phyloP scores from a whole-genome alignment of 2,329 filamentous ascomycete species.

The Apiospora aurea region DNA sequence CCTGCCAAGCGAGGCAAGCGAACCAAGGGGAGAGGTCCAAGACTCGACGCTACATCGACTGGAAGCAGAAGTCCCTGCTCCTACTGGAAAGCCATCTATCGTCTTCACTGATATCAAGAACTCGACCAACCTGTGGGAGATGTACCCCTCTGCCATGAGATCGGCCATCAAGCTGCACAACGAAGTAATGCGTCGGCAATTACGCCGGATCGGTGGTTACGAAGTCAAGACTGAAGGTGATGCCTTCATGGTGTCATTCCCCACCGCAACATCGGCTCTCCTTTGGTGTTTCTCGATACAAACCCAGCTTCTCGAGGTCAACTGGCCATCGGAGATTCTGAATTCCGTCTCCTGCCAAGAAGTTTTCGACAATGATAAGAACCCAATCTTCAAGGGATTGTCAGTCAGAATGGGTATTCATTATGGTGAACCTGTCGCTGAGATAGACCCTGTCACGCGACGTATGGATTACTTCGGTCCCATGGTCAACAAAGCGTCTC shows the following conservation, averaged over 20 bases:
- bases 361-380: slow-evolving; percentile 81
- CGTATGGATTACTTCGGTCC: slow-evolving; percentile 99
- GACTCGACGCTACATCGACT: slow-evolving; percentile 89
- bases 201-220: slow-evolving; percentile 93
- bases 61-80: slow-evolving; percentile 89
- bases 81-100: slow-evolving; percentile 88
- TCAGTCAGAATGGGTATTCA: slow-evolving; percentile 98
- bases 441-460: slow-evolving; percentile 93
- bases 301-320: slow-evolving; percentile 82
- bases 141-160: slow-evolving; percentile 92
- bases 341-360: slow-evolving; percentile 86
- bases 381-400: slow-evolving; percentile 89
- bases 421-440: slow-evolving; percentile 92
- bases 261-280: slow-evolving; percentile 91
- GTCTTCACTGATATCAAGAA: slow-evolving; percentile 99
- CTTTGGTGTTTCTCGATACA: slow-evolving; percentile 98
- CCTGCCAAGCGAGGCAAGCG: slow-evolving; percentile 68
- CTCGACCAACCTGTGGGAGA: slow-evolving; percentile 95
- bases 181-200: slow-evolving; percentile 91
- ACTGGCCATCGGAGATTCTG: slow-evolving; percentile 93
- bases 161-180: slow-evolving; percentile 98
- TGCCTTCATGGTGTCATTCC: slow-evolving; percentile 99
- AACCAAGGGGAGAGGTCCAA: slow-evolving; percentile 67
- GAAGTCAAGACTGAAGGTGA: slow-evolving; percentile 99
- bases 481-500: slow-evolving; percentile 97